Evolutionary conservation across 2,329 filamentous ascomycete species (phyloP), one percentile per base, ranked within the genome.

Genomic region (Xylariaceae sp.): DNA sequence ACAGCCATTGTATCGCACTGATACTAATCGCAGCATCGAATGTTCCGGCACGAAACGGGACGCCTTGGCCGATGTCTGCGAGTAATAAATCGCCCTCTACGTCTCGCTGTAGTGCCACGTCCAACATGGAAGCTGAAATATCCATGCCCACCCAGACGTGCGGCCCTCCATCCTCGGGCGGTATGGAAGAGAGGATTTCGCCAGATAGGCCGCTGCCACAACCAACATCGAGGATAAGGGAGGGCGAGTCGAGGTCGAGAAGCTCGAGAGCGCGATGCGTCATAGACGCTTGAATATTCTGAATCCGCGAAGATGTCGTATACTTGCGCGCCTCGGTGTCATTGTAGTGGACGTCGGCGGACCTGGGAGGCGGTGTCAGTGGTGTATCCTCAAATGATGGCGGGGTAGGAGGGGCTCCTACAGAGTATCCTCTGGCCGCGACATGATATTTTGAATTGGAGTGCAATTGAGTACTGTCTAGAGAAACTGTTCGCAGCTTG

Each of bases 61-160:
- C 81, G 2, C 93, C 93, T 60, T 98, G 93, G 0, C 93, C 93
- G 38, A 96, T 95, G 59, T 98, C 93, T 3, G 89, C 88, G 1
- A 98, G 79, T 55, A 98, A 74, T n/a, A 98, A 68, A 60, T 98
- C 93, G 2, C 93, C 93, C 47, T 95, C 89, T 0, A 93, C 88
- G 45, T 95, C 91, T 34, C 91, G 74, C 64, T 96, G 89, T 0
- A 98, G 74, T 1, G 93, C 93, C 34, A 96, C 79, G 51, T 93
- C 89, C n/a, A 98, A 74, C 93, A 98, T 98, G n/a, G 85, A 89
- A 0, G 88, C 83, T 4, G 86, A 89, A 18, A 98, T 83, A 62
- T 98, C 93, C 85, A 97, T 91, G 45, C 93, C 93, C n/a, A 97
- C 74, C 93, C 93, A 98, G 1, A 83, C 83, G 68, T 98, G 93